These are phyloP conservation scores for Leccinum subfulvum DNA, from an alignment of 1,284 basidiomycete genomes.

Conservation along the genomic window DNA sequence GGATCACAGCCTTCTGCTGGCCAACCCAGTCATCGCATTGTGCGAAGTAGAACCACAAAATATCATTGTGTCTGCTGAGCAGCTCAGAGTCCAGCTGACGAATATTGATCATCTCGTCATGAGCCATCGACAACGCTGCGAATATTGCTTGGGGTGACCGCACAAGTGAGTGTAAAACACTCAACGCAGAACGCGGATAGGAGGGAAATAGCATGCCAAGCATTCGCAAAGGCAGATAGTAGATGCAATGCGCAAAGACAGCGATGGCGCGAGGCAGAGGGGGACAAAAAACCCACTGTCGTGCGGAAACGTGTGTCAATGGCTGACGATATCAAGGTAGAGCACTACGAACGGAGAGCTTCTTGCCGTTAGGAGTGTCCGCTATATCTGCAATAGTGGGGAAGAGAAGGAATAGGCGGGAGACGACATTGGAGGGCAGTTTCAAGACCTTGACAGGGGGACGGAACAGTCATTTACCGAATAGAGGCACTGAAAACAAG, in stretches of 20 bases:
- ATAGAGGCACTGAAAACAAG: background rate
- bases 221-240: constrained; percentile 18
- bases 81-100: constrained; percentile 44
- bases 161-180: constrained; percentile 47
- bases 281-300: constrained; percentile 48
- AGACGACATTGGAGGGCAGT: constrained; percentile 38
- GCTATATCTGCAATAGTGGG: constrained; percentile 57
- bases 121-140: constrained; percentile 53
- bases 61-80: constrained; percentile 39
- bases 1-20: constrained; percentile 41
- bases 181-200: constrained; percentile 50
- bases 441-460: constrained; percentile 44
- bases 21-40: constrained; percentile 62
- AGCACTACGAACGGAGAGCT: constrained; percentile 38
- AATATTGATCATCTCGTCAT: constrained; percentile 61
- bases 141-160: constrained; percentile 46
- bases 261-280: constrained; percentile 47
- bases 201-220: constrained; percentile 25
- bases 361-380: constrained; percentile 53
- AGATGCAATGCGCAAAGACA: constrained; percentile 28
- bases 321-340: background rate
- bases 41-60: constrained; percentile 55
- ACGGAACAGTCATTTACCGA: background rate
- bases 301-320: background rate
- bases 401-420: constrained; percentile 51